Conservation (phyloP, 805 yeast genomes). For the Wickerhamomyces queroliae region DNA sequence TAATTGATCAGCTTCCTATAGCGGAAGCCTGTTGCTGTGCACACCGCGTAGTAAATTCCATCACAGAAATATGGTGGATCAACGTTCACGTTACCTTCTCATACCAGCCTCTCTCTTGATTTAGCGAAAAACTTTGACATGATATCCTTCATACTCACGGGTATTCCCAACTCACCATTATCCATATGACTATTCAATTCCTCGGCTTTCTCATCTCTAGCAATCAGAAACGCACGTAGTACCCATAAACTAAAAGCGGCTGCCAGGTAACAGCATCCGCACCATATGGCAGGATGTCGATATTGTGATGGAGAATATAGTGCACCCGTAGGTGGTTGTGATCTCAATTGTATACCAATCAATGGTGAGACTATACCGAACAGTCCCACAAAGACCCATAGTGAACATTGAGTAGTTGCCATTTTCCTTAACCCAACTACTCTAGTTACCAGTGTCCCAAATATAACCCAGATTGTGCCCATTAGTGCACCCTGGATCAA, state of each 20-base stretch:
- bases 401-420: slow-evolving; percentile 42
- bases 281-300: slow-evolving; percentile 47
- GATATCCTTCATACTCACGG: neutral
- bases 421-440: slow-evolving; percentile 49
- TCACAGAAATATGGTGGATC: too few species aligned
- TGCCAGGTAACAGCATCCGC: slow-evolving; percentile 48
- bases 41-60: too few species aligned
- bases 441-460: slow-evolving; percentile 45
- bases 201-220: slow-evolving; percentile 35
- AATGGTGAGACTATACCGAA: slow-evolving; percentile 54
- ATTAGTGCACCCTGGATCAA: slow-evolving; percentile 48
- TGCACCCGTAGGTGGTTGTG: slow-evolving; percentile 21
- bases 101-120: neutral
- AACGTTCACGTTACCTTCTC: too few species aligned
- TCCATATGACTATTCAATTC: slow-evolving; percentile 22
- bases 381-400: slow-evolving; percentile 47
- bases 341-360: slow-evolving; percentile 50
- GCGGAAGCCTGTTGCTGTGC: too few species aligned
- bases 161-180: slow-evolving; percentile 13
- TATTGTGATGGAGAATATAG: slow-evolving; percentile 40
- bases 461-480: slow-evolving; percentile 57
- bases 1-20: too few species aligned
- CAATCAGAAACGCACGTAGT: slow-evolving; percentile 50
- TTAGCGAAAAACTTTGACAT: neutral
- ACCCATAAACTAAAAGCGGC: slow-evolving; percentile 37